Evolutionary conservation across 83 land plant species (phyloP).

Genomic region (Thuja plicata): DNA sequence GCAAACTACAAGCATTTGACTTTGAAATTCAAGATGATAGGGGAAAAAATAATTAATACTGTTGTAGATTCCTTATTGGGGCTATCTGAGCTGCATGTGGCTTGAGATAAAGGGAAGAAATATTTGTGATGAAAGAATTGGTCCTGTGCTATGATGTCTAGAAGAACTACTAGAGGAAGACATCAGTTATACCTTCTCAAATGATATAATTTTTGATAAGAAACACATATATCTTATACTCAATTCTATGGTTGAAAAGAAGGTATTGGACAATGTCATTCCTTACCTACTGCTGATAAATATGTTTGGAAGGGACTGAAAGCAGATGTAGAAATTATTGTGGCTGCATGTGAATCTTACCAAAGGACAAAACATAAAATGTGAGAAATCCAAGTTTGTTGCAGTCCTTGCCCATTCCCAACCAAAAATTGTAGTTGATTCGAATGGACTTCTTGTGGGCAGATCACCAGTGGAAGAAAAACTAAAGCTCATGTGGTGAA

Average conservation of each 20-base stretch:
- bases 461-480: neutral
- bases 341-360: neutral
- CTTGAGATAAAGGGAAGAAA: neutral
- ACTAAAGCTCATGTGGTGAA: neutral
- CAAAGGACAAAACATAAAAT: neutral
- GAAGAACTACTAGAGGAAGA: neutral
- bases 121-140: neutral
- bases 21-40: neutral
- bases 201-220: neutral
- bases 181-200: neutral
- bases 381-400: neutral
- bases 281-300: neutral
- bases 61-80: neutral
- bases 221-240: neutral
- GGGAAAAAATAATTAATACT: neutral
- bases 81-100: neutral
- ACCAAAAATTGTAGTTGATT: neutral
- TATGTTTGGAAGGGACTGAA: neutral
- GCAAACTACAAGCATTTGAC: too few relatives aligned
- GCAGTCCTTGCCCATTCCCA: neutral
- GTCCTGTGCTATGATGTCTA: neutral
- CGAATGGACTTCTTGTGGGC: neutral
- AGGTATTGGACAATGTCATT: neutral
- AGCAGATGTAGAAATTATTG: neutral
- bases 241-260: neutral